Conservation (phyloP, 208 protist species). For the Crithidia brevicula region DNA sequence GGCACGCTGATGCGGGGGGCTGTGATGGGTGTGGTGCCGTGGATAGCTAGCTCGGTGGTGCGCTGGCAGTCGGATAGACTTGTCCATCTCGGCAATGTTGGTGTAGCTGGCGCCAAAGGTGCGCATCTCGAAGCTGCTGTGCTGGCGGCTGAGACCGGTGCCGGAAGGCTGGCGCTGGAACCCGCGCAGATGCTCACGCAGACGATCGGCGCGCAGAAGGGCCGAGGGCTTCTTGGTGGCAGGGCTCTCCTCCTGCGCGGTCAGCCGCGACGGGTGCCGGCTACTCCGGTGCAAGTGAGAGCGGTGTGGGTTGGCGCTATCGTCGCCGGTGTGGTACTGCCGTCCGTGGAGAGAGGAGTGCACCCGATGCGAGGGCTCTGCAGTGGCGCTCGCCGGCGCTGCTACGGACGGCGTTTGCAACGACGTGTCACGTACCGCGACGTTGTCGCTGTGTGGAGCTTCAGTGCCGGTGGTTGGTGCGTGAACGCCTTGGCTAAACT, state of each 20-base stretch:
- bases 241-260: slow-evolving; percentile 12
- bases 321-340: neutral
- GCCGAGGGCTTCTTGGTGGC: slow-evolving; percentile 14
- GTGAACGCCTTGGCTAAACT: no score
- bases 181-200: slow-evolving; percentile 34
- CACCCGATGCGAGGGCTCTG: neutral
- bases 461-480: no score
- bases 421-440: neutral
- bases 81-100: slow-evolving; percentile 6
- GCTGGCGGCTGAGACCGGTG: neutral
- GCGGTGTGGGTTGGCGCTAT: neutral
- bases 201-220: slow-evolving; percentile 17
- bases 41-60: neutral
- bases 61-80: neutral
- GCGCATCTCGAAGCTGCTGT: slow-evolving; percentile 27
- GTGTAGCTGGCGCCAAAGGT: slow-evolving; percentile 24
- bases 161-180: slow-evolving; percentile 18
- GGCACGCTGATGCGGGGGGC: neutral
- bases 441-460: no score
- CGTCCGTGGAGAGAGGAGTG: neutral
- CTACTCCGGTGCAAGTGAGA: slow-evolving; percentile 1
- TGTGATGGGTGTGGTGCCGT: slow-evolving; percentile 6
- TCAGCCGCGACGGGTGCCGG: slow-evolving; percentile 7
- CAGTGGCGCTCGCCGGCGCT: neutral
- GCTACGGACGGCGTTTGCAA: no score